Percentiles rank a stretch among this genome's conserved stretches.
Conservation (phyloP, 768 basidiomycete genomes). For the Hericium coralloides region DNA sequence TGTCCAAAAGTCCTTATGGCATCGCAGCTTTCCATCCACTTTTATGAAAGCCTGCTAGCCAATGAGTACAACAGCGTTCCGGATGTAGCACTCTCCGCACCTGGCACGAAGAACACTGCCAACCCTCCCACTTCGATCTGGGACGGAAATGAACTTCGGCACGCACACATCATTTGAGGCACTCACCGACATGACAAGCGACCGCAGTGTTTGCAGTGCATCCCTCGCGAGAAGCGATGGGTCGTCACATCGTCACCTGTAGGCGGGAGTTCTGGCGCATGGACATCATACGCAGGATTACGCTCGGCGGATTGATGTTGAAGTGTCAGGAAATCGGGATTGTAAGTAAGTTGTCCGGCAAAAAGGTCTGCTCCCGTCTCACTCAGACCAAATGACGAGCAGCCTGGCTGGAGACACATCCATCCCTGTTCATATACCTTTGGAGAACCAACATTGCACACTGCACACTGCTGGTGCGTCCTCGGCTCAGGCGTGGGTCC, state of each 20-base stretch:
- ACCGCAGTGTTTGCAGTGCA: slow-evolving; percentile 63
- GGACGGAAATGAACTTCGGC: slow-evolving; percentile 1
- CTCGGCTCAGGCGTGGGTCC: neutral
- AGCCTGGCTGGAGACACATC: slow-evolving; percentile 57
- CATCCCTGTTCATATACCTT: slow-evolving; percentile 46
- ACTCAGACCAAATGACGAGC: slow-evolving; percentile 45
- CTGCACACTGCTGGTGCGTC: slow-evolving; percentile 24
- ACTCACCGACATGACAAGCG: slow-evolving; percentile 64
- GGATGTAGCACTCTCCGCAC: slow-evolving; percentile 25
- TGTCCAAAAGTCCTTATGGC: slow-evolving; percentile 30
- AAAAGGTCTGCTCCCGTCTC: slow-evolving; percentile 13
- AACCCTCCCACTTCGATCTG: slow-evolving; percentile 68
- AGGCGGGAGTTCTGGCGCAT: slow-evolving; percentile 18
- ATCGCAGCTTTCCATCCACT: slow-evolving; percentile 9
- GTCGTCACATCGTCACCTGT: slow-evolving; percentile 30
- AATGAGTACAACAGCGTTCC: neutral
- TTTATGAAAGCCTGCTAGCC: neutral
- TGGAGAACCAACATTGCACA: slow-evolving; percentile 38
- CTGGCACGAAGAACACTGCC: slow-evolving; percentile 57
- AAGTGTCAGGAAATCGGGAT: slow-evolving; percentile 34
- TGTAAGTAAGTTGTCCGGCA: slow-evolving; percentile 35
- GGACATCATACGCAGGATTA: slow-evolving; percentile 33
- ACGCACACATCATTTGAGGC: neutral
- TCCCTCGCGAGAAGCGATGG: slow-evolving; percentile 52
- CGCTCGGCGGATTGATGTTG: slow-evolving; percentile 15